A percentile compares a stretch with the other conserved stretches of the same genome.
Conservation (phyloP, 176 grass and related monocot genomes). For the Otatea glauca region DNA sequence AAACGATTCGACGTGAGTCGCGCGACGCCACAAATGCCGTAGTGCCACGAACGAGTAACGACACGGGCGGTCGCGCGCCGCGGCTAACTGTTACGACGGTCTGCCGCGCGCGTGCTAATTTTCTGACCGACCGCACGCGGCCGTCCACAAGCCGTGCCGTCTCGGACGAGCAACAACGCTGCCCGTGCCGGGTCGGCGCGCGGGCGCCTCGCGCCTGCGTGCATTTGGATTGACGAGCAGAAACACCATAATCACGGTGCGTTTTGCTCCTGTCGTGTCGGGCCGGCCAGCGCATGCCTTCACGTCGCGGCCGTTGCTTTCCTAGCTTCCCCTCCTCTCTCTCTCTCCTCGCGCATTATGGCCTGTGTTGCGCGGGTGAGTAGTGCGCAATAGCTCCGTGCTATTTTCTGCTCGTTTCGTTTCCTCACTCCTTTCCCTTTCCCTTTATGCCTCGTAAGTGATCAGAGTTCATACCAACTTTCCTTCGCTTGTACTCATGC, state of each 20-base stretch:
- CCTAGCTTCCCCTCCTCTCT: neutral
- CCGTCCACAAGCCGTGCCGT: neutral
- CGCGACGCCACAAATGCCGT: too few species aligned
- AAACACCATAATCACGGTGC: neutral
- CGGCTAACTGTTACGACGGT: neutral
- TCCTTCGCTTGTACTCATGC: constrained; percentile 46
- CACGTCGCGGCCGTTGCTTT: constrained; percentile 40
- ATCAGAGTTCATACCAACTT: constrained; percentile 49
- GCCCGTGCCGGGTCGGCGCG: neutral
- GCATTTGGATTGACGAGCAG: neutral
- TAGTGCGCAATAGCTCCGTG: constrained; percentile 33
- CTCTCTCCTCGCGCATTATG: constrained; percentile 28
- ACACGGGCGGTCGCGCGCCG: neutral
- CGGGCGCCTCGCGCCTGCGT: neutral
- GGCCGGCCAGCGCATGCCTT: neutral
- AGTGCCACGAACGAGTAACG: constrained; percentile 32
- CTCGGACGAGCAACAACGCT: neutral
- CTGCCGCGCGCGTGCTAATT: too few species aligned
- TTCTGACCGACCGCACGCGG: neutral
- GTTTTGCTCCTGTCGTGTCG: neutral
- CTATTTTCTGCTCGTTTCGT: neutral
- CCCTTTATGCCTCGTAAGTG: neutral
- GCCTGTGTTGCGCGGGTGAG: neutral
- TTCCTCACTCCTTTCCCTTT: neutral
- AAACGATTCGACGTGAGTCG: neutral